Base-by-base conservation (phyloP, 495 filamentous ascomycete species). In the Cenococcum geophilum region DNA sequence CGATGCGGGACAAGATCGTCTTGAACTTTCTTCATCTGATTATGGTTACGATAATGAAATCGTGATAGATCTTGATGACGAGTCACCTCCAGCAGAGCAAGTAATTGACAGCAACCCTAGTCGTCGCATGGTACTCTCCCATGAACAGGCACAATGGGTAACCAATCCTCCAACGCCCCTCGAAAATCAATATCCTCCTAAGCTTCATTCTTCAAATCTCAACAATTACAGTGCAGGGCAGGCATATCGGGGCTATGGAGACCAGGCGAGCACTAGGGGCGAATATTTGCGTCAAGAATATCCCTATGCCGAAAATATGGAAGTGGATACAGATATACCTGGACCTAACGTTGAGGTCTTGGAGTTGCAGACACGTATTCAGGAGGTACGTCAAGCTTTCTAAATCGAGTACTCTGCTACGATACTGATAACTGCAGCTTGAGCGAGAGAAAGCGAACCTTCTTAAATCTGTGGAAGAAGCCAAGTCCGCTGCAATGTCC, bases 391-490 rank as follows among this genome's bases (percentile, higher is more conserved):
- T 23, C 4, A 27, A 20, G 21, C 55, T 22, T n/a, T 51, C 4
- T 25, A 9, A 25, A 10, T 32, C 1, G 10, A 45, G 20, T 18
- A 9, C 12, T 32, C 49, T 32, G 4, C 8, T 53, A 53, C 21
- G 49, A 53, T 16, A 21, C 53, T 62, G 34, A 57, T 23, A 21
- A 1, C 6, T 9, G 18, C 32, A 86, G 82, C 74, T 86, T 45
- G 75, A 81, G 65, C 76, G 71, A 56, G 80, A 86, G 67, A 76
- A 75, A 55, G 75, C 79, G 23, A 71, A 70, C 16, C 73, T 84
- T 21, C 71, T 76, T 57, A 71, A 76, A 51, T 74, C 79, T 22
- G 65, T 83, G 27, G 67, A 78, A 36, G 72, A 74, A 12, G 83
- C 82, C 11, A 82, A 77, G 68, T 70, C 72, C 16, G 71, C 72